Evolutionary conservation across 768 basidiomycete genomes (phyloP).

Genomic region (Collybiopsis confluens): DNA sequence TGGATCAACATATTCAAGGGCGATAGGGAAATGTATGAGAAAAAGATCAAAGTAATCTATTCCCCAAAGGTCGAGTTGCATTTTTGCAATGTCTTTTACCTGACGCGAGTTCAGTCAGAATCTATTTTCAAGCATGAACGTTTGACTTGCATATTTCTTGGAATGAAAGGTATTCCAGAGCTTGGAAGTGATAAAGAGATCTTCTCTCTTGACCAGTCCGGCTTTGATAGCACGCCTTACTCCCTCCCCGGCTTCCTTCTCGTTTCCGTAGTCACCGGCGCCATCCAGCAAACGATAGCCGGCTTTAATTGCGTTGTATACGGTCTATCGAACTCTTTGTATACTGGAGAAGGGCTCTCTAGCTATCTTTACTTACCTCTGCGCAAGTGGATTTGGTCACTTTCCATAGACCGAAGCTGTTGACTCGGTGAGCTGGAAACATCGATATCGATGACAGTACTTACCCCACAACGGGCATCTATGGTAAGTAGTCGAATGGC

Average conservation of each 20-base stretch:
- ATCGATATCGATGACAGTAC: slow-evolving; percentile 18
- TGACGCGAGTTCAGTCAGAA: slow-evolving; percentile 17
- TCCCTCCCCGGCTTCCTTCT: slow-evolving; percentile 80
- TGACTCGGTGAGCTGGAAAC: background rate
- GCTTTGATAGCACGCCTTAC: slow-evolving; percentile 73
- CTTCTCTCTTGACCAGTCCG: slow-evolving; percentile 83
- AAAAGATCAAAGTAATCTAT: slow-evolving; percentile 81
- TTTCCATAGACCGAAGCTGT: slow-evolving; percentile 72
- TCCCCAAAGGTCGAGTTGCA: slow-evolving; percentile 78
- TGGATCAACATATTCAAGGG: slow-evolving; percentile 79
- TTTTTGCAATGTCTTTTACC: slow-evolving; percentile 51
- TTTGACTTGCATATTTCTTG: slow-evolving; percentile 56
- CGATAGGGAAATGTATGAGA: slow-evolving; percentile 82
- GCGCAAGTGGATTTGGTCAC: slow-evolving; percentile 58
- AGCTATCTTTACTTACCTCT: slow-evolving; percentile 36
- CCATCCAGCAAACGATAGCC: slow-evolving; percentile 88
- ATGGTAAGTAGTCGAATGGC: too few relatives aligned
- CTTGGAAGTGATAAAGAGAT: slow-evolving; percentile 87
- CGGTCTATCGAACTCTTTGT: slow-evolving; percentile 54
- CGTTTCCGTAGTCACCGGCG: slow-evolving; percentile 86
- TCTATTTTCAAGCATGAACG: background rate
- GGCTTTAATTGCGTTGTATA: slow-evolving; percentile 81
- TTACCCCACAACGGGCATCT: slow-evolving; percentile 76
- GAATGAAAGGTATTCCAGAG: slow-evolving; percentile 90
- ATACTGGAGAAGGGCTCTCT: background rate